A percentile compares a stretch with the other conserved stretches of the same genome.
Evolutionary conservation across 768 basidiomycete species (phyloP).

Genomic region (Grammothele lineata): DNA sequence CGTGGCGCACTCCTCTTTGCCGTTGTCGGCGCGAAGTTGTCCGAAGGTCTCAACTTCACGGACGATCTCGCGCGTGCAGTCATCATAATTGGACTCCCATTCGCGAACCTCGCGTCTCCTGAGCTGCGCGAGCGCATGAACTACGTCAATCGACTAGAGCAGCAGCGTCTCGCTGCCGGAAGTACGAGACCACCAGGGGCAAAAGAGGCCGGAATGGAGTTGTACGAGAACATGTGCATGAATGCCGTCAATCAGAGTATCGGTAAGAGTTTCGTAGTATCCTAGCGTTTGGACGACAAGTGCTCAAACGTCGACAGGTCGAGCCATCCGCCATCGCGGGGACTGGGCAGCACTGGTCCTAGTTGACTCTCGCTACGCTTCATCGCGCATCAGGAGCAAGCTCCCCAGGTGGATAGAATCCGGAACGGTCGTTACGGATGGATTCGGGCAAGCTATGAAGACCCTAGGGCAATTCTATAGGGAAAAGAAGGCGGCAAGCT

Average conservation of each 20-base stretch:
- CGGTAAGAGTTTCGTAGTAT: too few relatives aligned
- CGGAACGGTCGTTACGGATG: slow-evolving; percentile 50
- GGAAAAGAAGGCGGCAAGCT: slow-evolving; percentile 49
- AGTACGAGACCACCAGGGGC: too few relatives aligned
- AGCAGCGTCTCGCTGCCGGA: slow-evolving; percentile 29
- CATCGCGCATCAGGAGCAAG: slow-evolving; percentile 64
- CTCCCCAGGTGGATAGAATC: slow-evolving; percentile 89
- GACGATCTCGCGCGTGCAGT: slow-evolving; percentile 69
- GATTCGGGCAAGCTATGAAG: slow-evolving; percentile 70
- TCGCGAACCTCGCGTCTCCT: slow-evolving; percentile 85
- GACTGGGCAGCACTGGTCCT: slow-evolving; percentile 93
- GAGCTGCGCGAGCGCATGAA: slow-evolving; percentile 91
- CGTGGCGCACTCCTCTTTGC: slow-evolving; percentile 83
- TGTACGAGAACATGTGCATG: slow-evolving; percentile 92
- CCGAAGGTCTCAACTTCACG: slow-evolving; percentile 73
- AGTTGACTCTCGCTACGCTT: slow-evolving; percentile 78
- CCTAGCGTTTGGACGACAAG: too few relatives aligned
- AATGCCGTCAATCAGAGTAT: slow-evolving; percentile 97
- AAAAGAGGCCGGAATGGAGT: slow-evolving; percentile 51
- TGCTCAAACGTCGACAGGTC: slow-evolving; percentile 45
- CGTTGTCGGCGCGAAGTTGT: slow-evolving; percentile 96
- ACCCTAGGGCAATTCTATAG: slow-evolving; percentile 67
- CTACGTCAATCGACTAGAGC: slow-evolving; percentile 67
- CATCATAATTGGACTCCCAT: slow-evolving; percentile 86
- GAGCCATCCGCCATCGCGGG: slow-evolving; percentile 85